phyloP scores from a whole-genome alignment of 139 green algal species.

The Chlamydomonas sphaeroides region DNA sequence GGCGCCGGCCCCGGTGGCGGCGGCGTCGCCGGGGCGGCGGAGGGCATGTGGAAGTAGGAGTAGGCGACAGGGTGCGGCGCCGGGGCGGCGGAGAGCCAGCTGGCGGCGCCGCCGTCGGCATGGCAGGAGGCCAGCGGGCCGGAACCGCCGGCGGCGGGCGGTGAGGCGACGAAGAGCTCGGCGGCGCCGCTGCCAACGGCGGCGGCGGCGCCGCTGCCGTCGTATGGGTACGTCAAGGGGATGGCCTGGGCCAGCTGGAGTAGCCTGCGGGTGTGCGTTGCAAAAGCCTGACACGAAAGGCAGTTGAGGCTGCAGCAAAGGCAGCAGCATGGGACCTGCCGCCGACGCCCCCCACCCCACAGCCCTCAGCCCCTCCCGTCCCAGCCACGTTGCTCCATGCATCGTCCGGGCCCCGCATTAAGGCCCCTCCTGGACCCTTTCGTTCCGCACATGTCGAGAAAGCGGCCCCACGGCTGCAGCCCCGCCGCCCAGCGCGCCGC shows the following conservation, averaged over 20 bases:
- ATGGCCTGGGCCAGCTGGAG: slow-evolving; percentile 12
- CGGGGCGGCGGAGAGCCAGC: too few species aligned
- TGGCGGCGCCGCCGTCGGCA: too few species aligned
- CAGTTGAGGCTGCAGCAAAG: neutral
- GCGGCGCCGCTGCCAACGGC: neutral
- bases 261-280: neutral
- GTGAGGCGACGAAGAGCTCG: neutral
- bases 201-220: too few species aligned
- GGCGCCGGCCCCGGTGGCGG: too few species aligned
- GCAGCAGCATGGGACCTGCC: too few species aligned
- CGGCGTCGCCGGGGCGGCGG: too few species aligned
- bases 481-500: slow-evolving; percentile 5
- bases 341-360: too few species aligned
- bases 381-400: too few species aligned
- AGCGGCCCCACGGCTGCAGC: slow-evolving; percentile 25
- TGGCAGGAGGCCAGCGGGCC: neutral
- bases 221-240: neutral
- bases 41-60: too few species aligned
- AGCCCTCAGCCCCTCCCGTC: too few species aligned
- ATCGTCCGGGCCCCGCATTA: too few species aligned
- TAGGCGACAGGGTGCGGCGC: neutral
- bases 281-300: neutral
- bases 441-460: neutral
- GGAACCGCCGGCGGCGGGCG: neutral
- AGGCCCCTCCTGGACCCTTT: too few species aligned